Percentiles rank a stretch among this genome's conserved stretches.
These are phyloP conservation scores for Curvularia eragrostidis DNA, from an alignment of 2,329 filamentous ascomycete genomes.

Conservation along the genomic window DNA sequence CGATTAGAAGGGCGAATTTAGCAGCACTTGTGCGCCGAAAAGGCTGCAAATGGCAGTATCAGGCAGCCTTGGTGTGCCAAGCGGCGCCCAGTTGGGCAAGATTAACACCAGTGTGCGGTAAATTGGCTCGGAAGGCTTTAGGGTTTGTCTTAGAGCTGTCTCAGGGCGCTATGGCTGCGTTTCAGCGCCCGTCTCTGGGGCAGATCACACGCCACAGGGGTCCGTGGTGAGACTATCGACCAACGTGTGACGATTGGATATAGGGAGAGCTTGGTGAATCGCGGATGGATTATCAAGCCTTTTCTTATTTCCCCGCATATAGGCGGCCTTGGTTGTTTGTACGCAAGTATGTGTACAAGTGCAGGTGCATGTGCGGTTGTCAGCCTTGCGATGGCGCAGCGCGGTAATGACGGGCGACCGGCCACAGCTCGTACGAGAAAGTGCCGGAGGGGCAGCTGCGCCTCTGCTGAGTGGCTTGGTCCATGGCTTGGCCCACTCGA, in stretches of 20 bases:
- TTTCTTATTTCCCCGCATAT: slow-evolving; percentile 29
- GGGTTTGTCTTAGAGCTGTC: slow-evolving; percentile 45
- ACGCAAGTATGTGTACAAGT: not conserved
- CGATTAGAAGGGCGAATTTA: slow-evolving; percentile 37
- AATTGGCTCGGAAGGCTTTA: slow-evolving; percentile 33
- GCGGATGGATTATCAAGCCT: slow-evolving; percentile 8
- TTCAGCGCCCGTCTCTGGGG: slow-evolving; percentile 43
- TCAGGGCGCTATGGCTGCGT: slow-evolving; percentile 41
- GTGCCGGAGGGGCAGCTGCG: slow-evolving; percentile 21
- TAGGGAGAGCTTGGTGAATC: slow-evolving; percentile 4
- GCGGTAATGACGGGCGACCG: slow-evolving; percentile 11
- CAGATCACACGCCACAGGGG: slow-evolving; percentile 40
- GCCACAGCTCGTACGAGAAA: slow-evolving; percentile 23
- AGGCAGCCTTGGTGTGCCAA: slow-evolving; percentile 22
- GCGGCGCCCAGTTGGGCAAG: slow-evolving; percentile 28
- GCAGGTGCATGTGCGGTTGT: not conserved
- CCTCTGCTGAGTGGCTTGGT: slow-evolving; percentile 20
- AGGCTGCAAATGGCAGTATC: slow-evolving; percentile 27
- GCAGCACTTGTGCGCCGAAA: slow-evolving; percentile 19
- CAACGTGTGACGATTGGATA: slow-evolving; percentile 23
- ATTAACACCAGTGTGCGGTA: slow-evolving; percentile 25
- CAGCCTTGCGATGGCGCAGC: not conserved
- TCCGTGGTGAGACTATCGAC: slow-evolving; percentile 29
- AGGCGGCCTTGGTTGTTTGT: slow-evolving; percentile 2
- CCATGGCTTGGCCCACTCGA: slow-evolving; percentile 3